Percentiles rank a stretch among this genome's conserved stretches.
phyloP scores from a whole-genome alignment of 108 stramenopile genomes.

The Cafeteria roenbergensis region DNA sequence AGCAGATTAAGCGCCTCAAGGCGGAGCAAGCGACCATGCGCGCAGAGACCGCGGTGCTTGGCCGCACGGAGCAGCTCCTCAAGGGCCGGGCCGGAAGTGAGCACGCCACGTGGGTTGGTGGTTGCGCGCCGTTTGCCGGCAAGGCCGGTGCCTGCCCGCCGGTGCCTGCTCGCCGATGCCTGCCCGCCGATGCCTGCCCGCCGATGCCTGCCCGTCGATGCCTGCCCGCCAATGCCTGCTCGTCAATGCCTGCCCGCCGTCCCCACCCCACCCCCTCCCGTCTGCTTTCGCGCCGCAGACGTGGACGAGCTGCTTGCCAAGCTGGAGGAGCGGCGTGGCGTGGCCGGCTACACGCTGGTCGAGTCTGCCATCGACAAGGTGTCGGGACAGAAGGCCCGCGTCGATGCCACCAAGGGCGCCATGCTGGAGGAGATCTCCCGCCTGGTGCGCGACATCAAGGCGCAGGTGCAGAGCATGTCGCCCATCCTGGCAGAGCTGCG shows the following conservation, averaged over 20 bases:
- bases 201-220: not conserved
- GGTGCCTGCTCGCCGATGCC: no score
- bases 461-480: slow-evolving; percentile 38
- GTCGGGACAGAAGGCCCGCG: slow-evolving; percentile 40
- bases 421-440: slow-evolving; percentile 60
- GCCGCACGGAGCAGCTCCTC: slow-evolving; percentile 35
- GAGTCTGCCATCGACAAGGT: slow-evolving; percentile 40
- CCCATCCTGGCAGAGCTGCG: slow-evolving; percentile 47
- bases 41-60: slow-evolving; percentile 38
- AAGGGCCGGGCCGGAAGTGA: slow-evolving; percentile 33
- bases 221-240: no score
- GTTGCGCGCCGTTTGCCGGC: no score
- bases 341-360: slow-evolving; percentile 49
- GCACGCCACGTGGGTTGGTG: no score
- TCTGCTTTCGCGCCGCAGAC: no score
- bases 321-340: slow-evolving; percentile 53
- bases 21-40: slow-evolving; percentile 25
- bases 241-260: no score
- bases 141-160: no score
- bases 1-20: slow-evolving; percentile 27
- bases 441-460: slow-evolving; percentile 41
- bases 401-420: slow-evolving; percentile 51
- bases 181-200: not conserved
- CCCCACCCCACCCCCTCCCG: no score
- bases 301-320: slow-evolving; percentile 45